Base-by-base conservation (phyloP, 257 asterid genomes). In the Capsicum baccatum region DNA sequence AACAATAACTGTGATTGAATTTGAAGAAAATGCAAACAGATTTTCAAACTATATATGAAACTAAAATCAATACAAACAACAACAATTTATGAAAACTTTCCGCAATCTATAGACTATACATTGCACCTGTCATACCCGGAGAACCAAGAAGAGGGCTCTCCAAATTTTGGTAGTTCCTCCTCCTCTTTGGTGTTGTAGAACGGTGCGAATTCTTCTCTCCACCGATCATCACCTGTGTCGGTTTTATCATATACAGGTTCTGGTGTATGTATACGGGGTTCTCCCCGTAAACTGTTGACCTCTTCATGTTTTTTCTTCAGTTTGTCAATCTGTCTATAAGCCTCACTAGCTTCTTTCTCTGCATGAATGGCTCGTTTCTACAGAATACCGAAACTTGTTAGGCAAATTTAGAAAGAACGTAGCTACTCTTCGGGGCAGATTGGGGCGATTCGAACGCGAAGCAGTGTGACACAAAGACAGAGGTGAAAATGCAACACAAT, bases 61-160 rank as follows among this genome's bases (percentile, higher is more conserved):
- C 71, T 88, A 39, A 68, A 82, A 88, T 56, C 69, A 79, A 84
- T 90, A 93, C 98, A 93, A 88, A 95, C 95, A 93, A 92, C 95
- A 95, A 52, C 82, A 78, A 54, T 54, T 14, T 54, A 54, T 78
- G 8, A 55, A 13, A 55, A 35, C 4, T 54, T 78, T 78, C 26
- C 15, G 63, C 79, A 81, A 71, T 42, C 89, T 90, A 96, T 83
- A 96, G 89, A 85, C 89, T 90, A 96, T 83, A 96, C 90, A 85
- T 96, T 96, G 93, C 99, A 96, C 60, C 95, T 96, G 85, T 96
- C 99, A 74, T 96, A 93, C 15, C 99, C 99, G 15, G 99, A 90
- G 84, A 94, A 96, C 98, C 99, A 96, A 42, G 98, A 91, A 0
- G 97, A 88, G 39, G 63, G 88, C 6, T 81, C 89, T 35, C 82